Percentiles rank a stretch among this genome's conserved stretches.
These are phyloP conservation scores for Apiospora arundinis DNA, from an alignment of 2,329 filamentous ascomycete genomes.

Conservation along the genomic window DNA sequence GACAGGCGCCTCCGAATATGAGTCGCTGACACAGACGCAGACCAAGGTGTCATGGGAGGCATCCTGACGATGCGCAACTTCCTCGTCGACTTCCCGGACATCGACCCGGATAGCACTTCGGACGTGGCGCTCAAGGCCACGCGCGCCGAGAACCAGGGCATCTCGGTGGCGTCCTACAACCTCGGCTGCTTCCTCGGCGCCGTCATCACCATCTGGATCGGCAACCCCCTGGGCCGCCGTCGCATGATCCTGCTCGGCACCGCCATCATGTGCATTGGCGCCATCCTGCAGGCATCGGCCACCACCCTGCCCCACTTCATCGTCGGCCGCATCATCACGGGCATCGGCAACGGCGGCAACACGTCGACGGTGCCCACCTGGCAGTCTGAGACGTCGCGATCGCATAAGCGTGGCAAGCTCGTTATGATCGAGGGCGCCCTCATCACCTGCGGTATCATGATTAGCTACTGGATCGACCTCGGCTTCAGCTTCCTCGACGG, in stretches of 20 bases:
- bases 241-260: constrained; percentile 63
- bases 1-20: background rate
- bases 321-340: constrained; percentile 56
- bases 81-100: constrained; percentile 58
- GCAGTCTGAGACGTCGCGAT: constrained; percentile 64
- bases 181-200: constrained; percentile 64
- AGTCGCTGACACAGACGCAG: constrained; percentile 46
- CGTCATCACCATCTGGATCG: constrained; percentile 53
- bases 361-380: constrained; percentile 61
- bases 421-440: constrained; percentile 67
- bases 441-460: constrained; percentile 62
- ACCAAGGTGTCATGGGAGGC: constrained; percentile 78
- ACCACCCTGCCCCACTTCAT: constrained; percentile 60
- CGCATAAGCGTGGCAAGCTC: constrained; percentile 64
- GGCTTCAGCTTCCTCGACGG: constrained; percentile 59
- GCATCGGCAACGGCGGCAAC: constrained; percentile 49
- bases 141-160: constrained; percentile 59
- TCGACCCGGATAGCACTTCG: constrained; percentile 51
- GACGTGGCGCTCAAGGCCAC: constrained; percentile 42
- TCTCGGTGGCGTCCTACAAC: constrained; percentile 63
- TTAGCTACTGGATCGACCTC: constrained; percentile 67
- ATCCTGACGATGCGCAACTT: constrained; percentile 74
- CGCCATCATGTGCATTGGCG: constrained; percentile 64
- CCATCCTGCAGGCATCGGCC: constrained; percentile 48
- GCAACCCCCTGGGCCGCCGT: constrained; percentile 63